phyloP scores from a whole-genome alignment of 306 rosid genomes.

The Senna siamea region DNA sequence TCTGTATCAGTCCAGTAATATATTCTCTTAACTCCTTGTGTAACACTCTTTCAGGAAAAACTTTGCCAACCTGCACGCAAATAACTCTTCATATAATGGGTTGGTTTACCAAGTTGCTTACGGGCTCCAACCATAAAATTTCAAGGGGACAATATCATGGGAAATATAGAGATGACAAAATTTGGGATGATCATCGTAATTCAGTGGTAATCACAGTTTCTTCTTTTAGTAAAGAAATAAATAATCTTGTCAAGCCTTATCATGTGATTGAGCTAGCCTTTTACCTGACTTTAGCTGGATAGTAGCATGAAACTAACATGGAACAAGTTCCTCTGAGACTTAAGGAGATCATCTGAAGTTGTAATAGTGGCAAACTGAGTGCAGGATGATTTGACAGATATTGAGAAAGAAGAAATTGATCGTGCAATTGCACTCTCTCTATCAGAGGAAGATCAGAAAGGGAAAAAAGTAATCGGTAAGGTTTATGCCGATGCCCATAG shows the following conservation, averaged over 20 bases:
- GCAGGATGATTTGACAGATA: constrained; percentile 72
- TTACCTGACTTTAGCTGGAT: constrained; percentile 22
- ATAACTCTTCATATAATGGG: constrained; percentile 57
- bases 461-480: constrained; percentile 72
- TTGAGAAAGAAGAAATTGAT: constrained; percentile 72
- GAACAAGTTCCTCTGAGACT: constrained; percentile 27
- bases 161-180: constrained; percentile 56
- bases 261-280: constrained; percentile 23
- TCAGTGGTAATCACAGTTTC: constrained; percentile 64
- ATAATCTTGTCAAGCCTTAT: constrained; percentile 6
- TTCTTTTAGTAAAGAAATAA: constrained; percentile 23
- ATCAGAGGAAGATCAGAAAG: constrained; percentile 73
- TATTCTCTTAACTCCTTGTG: constrained; percentile 23
- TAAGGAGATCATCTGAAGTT: constrained; percentile 43
- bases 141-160: constrained; percentile 56
- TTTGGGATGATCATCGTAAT: constrained; percentile 51
- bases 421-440: constrained; percentile 85
- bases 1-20: not conserved
- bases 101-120: constrained; percentile 86
- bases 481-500: constrained; percentile 30
- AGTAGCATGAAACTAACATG: constrained; percentile 13
- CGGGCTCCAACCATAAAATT: constrained; percentile 68
- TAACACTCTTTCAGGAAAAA: constrained; percentile 45
- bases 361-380: constrained; percentile 41
- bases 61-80: constrained; percentile 37